Evolutionary conservation across 78 protist genomes (phyloP), one percentile per base, ranked within the genome.

Genomic region (Guillardia theta): DNA sequence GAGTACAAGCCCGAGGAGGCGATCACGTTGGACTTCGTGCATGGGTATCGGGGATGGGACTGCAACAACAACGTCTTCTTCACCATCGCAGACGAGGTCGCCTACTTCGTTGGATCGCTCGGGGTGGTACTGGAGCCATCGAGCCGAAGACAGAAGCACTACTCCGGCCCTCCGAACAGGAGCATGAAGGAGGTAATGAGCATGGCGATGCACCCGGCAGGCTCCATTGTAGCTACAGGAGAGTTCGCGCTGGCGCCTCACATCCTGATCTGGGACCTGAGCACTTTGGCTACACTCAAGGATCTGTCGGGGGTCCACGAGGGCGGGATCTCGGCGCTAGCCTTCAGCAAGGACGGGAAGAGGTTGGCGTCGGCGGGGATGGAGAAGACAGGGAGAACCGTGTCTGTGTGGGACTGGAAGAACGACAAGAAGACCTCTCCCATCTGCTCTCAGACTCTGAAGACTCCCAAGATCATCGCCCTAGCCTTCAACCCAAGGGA

Each of bases 61-160:
- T 80, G 90, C 90, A 46, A n/a, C 53, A n/a, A 6, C 33, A 80
- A 80, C 27, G 53, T 80, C 10, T 44, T 44, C 48, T 80, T 27
- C 36, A 18, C 48, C 22, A 30, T 44, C 53, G 24, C 53, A 12
- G 90, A 44, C n/a, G 90, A 80, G 50, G 24, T 80, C 4, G 37
- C 45, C 37, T 80, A 80, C 10, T 80, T 80, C 10, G 90, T 48
- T 9, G 90, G 53, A 0, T 9, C 90, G 44, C 37, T 44, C n/a
- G 90, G 90, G 53, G 12, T 80, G 5, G 90, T 80, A 36, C 33
- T 80, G 1, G 48, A 80, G 19, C 90, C 48, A 12, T 18, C 6
- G 30, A 47, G 94, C 48, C 53, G 95, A 48, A 36, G 53, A 4
- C 97, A 96, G 92, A 70, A 70, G 6, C 83, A 70, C 36, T 70